Base-by-base conservation (phyloP, 257 asterid genomes). In the Lithospermum erythrorhizon region DNA sequence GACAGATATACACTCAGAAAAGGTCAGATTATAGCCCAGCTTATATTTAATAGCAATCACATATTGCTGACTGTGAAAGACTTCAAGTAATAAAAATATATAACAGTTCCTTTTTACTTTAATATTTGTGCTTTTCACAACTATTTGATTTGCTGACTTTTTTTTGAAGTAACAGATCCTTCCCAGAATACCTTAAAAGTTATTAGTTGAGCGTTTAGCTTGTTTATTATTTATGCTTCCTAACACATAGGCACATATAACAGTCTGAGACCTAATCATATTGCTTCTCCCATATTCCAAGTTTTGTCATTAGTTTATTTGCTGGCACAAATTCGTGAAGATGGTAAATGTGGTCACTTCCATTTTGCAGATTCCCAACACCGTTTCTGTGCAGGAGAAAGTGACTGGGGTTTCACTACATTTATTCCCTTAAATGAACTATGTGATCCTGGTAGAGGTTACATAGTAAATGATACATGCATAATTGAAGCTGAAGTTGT, bases 361-460 rank as follows among this genome's bases (percentile, higher is more conserved):
- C 41, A 68, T 57, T 70, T 58, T 70, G 64, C 82, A 81, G 87
- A 73, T 20, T 69, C 81, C 0, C 75, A 71, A 59, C 79, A 75
- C 67, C 68, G 76, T 32, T 81, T 81, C 64, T 76, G 73, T 73
- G 82, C 81, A 63, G 72, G 82, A 35, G 84, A 71, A 73, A 76
- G 62, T 51, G 80, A 81, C 60, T 81, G 84, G 87, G 84, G 84
- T 29, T 78, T 78, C 65, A 75, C 81, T 32, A 66, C 77, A 32
- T 78, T 81, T 65, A 73, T 81, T 73, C 64, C 82, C 16, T 74
- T 78, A 52, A 53, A 35, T 63, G 82, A 78, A 22, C 77, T 81
- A 59, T 61, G 70, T 59, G 77, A 81, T 67, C 80, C 73, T 61
- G 59, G 64, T 63, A 76, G 68, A 69, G 82, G 82, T 54, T 80